phyloP scores from a whole-genome alignment of 805 yeast species.

The Candida hispaniensis region DNA sequence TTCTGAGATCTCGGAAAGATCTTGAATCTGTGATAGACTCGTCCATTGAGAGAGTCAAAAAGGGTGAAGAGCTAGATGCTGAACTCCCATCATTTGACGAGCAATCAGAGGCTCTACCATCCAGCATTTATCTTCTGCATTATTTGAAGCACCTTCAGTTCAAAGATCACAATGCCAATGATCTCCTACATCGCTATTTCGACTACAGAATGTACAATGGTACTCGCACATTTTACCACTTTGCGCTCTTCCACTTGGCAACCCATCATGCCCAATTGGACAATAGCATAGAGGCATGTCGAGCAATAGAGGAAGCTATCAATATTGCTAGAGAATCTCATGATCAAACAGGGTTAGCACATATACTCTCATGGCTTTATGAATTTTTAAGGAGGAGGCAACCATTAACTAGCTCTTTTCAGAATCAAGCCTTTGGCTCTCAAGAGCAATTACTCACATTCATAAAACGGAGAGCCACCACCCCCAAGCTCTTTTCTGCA shows the following conservation, averaged over 20 bases:
- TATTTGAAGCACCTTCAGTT: constrained; percentile 49
- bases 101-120: constrained; percentile 27
- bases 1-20: constrained; percentile 15
- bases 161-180: constrained; percentile 47
- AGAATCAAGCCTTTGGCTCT: constrained; percentile 38
- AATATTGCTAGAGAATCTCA: constrained; percentile 78
- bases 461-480: constrained; percentile 29
- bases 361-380: constrained; percentile 45
- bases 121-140: constrained; percentile 45
- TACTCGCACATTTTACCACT: constrained; percentile 58
- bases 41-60: constrained; percentile 3
- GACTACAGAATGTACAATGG: constrained; percentile 66
- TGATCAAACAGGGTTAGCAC: constrained; percentile 61
- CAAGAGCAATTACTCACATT: constrained; percentile 59
- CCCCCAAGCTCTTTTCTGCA: constrained; percentile 1
- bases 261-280: constrained; percentile 60
- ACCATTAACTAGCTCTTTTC: constrained; percentile 30
- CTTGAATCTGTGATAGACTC: constrained; percentile 1
- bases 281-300: constrained; percentile 55
- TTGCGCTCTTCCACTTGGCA: constrained; percentile 64
- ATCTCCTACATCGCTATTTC: constrained; percentile 47
- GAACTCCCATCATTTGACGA: constrained; percentile 32
- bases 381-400: constrained; percentile 46
- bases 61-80: constrained; percentile 14
- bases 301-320: constrained; percentile 78